These are phyloP conservation scores for Pichia kluyveri DNA, from an alignment of 805 yeast species.

Conservation along the genomic window DNA sequence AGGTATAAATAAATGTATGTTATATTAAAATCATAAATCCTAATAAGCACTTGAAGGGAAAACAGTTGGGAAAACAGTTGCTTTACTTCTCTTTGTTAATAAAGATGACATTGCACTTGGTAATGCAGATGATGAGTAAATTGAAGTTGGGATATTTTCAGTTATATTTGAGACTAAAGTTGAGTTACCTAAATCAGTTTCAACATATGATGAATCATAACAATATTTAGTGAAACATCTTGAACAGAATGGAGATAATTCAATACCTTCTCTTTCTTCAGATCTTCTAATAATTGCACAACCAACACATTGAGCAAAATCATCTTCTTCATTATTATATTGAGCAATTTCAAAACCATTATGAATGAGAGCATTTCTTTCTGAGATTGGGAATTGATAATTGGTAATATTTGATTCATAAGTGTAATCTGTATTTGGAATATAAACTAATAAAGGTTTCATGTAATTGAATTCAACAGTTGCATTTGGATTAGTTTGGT, in stretches of 20 bases:
- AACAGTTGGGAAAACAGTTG: constrained; percentile 4
- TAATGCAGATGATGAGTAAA: constrained; percentile 9
- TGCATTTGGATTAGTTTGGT: constrained; percentile 15
- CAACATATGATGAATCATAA: constrained; percentile 21
- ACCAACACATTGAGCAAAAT: constrained; percentile 67
- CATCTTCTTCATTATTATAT: constrained; percentile 40
- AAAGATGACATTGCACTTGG: constrained; percentile 10
- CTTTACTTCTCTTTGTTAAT: constrained; percentile 2
- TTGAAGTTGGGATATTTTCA: constrained; percentile 11
- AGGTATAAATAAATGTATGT: too few relatives aligned
- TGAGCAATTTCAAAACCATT: constrained; percentile 69
- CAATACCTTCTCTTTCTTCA: constrained; percentile 51
- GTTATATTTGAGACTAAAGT: not conserved
- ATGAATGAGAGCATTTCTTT: constrained; percentile 47
- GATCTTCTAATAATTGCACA: constrained; percentile 77
- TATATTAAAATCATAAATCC: too few relatives aligned
- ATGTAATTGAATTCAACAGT: constrained; percentile 23
- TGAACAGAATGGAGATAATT: constrained; percentile 47
- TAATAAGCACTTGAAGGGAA: constrained; percentile 1
- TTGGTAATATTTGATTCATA: constrained; percentile 57
- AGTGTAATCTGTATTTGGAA: constrained; percentile 59
- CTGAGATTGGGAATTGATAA: constrained; percentile 46
- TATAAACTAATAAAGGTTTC: constrained; percentile 67
- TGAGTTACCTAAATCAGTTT: constrained; percentile 1
- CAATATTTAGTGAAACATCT: constrained; percentile 64